phyloP scores from a whole-genome alignment of 1,284 basidiomycete genomes.

The Heterobasidion parviporum region DNA sequence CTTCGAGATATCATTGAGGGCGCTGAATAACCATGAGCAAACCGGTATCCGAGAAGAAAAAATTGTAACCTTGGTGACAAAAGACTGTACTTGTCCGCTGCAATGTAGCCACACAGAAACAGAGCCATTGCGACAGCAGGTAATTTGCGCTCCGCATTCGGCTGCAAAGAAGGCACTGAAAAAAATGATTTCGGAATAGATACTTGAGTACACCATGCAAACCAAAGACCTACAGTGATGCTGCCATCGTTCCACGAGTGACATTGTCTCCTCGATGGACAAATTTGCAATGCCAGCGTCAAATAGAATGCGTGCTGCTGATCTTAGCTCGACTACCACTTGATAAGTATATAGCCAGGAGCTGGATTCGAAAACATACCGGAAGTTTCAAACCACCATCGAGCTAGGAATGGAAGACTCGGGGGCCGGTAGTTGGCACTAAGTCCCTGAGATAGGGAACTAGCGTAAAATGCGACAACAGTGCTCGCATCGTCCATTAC shows the following conservation, averaged over 20 bases:
- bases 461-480: conserved; percentile 71
- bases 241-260: conserved; percentile 62
- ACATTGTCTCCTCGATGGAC: conserved; percentile 56
- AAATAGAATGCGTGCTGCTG: conserved; percentile 68
- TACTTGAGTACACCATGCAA: conserved; percentile 5
- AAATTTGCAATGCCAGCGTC: conserved; percentile 63
- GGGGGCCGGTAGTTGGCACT: conserved; percentile 57
- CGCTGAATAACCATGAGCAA: conserved; percentile 31
- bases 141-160: conserved; percentile 45
- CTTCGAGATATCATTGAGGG: conserved; percentile 76
- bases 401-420: conserved; percentile 64
- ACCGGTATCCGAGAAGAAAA: neutral
- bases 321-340: conserved; percentile 58
- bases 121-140: conserved; percentile 58
- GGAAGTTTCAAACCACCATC: conserved; percentile 66
- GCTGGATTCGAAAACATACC: conserved; percentile 32
- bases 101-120: conserved; percentile 78
- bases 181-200: conserved; percentile 1
- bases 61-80: conserved; percentile 58
- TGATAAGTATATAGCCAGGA: neutral
- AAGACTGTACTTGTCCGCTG: conserved; percentile 73
- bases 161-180: conserved; percentile 68
- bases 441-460: conserved; percentile 52
- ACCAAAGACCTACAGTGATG: conserved; percentile 42
- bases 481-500: conserved; percentile 57